These are phyloP conservation scores for Tetrapisispora phaffii DNA, from an alignment of 805 yeast genomes.

Conservation along the genomic window DNA sequence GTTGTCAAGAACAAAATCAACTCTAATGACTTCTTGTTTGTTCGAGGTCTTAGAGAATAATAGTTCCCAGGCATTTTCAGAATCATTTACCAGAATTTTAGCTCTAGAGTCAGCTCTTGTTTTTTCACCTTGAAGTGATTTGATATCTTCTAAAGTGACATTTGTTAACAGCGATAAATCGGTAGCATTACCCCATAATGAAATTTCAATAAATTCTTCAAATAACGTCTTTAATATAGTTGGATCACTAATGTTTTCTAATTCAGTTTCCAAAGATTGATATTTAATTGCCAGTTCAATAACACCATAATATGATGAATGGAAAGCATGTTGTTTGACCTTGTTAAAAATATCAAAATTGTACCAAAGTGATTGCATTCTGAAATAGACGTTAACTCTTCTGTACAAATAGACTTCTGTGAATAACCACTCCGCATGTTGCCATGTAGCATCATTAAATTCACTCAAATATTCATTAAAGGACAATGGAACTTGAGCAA, in stretches of 20 bases:
- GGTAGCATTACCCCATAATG: conserved; percentile 97
- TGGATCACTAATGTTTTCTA: conserved; percentile 20
- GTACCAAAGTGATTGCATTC: conserved; percentile 30
- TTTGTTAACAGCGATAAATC: conserved; percentile 84
- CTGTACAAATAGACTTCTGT: conserved; percentile 82
- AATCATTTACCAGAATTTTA: conserved; percentile 68
- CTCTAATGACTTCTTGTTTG: conserved; percentile 33
- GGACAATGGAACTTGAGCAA: conserved; percentile 38
- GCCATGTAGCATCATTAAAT: conserved; percentile 47
- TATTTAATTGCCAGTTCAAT: conserved; percentile 67
- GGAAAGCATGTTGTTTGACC: conserved; percentile 65
- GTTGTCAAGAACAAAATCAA: conserved; percentile 84
- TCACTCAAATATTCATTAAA: conserved; percentile 46
- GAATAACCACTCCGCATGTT: conserved; percentile 81
- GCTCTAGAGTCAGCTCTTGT: conserved; percentile 74
- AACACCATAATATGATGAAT: conserved; percentile 66
- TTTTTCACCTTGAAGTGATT: conserved; percentile 83
- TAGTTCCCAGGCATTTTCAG: conserved; percentile 54
- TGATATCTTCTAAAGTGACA: conserved; percentile 81
- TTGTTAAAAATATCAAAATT: conserved; percentile 64
- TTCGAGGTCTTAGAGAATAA: conserved; percentile 15
- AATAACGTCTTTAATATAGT: conserved; percentile 50
- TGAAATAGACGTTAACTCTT: conserved; percentile 39
- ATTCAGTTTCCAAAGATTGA: conserved; percentile 32
- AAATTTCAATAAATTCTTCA: conserved; percentile 75